Evolutionary conservation across 495 filamentous ascomycete species (phyloP), one percentile per base, ranked within the genome.

Genomic region (Durotheca rogersii): DNA sequence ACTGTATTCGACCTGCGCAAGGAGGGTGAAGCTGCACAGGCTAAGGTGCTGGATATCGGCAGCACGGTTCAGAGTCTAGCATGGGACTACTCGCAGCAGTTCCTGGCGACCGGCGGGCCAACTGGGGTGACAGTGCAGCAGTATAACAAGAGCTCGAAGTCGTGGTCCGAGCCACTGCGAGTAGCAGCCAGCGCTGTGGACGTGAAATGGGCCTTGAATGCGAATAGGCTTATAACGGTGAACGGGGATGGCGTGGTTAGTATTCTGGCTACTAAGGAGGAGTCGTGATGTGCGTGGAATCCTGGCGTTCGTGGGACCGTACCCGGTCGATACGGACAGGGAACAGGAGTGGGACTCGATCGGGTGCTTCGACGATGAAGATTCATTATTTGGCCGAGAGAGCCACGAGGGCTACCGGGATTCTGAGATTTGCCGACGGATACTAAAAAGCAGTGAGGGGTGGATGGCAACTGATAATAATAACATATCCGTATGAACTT

Each of bases 51-150:
- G 14, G 89, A 96, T 33, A 86, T 87, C 44, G 92, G 90, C 29
- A 84, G 80, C 53, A 77, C 79, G 34, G 80, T 95, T 39, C 75
- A 83, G 35, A 79, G 77, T 18, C 75, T 96, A 47, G 73, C 77
- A 38, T 98, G 90, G 89, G 93, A 98, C 61, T 96, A 95, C 73
- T 93, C 87, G 14, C 93, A 91, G 16, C 93, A 97, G 66, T 98
- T 87, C 70, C 77, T 97, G 12, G 85, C 91, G 12, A 84, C 86
- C 14, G 87, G 80, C 11, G 94, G 94, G 0, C 80, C 87, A 1
- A 82, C 84, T 34, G 89, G 90, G 5, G 72, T 96, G 36, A 86
- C 85, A 20, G 88, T 98, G 42, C 89, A 92, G 64, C 84, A 91
- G 55, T 98, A 93, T 67, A 73, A 76, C 30, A 97, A 96, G 74